These are phyloP conservation scores for Pascua sp. DNA, from an alignment of 1,284 basidiomycete genomes.

Conservation along the genomic window DNA sequence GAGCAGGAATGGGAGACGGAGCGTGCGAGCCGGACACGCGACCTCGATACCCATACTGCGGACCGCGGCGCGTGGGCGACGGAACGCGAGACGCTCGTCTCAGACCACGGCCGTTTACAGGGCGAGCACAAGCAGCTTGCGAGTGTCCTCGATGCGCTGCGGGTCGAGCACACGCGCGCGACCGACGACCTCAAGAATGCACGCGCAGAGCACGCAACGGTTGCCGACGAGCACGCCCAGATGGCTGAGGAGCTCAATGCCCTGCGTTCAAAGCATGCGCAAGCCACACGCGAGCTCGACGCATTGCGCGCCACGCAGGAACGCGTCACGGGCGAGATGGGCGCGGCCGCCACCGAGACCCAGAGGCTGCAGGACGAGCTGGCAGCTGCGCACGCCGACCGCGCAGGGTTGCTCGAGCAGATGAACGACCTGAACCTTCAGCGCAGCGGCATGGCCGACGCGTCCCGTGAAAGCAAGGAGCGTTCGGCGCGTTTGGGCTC, in stretches of 20 bases:
- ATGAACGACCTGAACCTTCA: too few relatives aligned
- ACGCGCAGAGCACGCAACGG: too few relatives aligned
- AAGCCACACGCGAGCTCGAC: neutral
- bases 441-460: too few relatives aligned
- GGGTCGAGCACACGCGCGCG: neutral
- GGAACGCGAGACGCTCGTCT: neutral
- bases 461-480: too few relatives aligned
- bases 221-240: too few relatives aligned
- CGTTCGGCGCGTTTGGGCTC: neutral
- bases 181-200: conserved; percentile 1
- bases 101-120: conserved; percentile 1
- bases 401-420: too few relatives aligned
- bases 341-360: too few relatives aligned
- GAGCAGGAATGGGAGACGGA: conserved; percentile 9
- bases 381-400: too few relatives aligned
- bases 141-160: too few relatives aligned
- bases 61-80: neutral
- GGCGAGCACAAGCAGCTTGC: conserved; percentile 1
- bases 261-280: neutral
- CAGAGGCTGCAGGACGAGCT: too few relatives aligned
- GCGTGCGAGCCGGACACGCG: neutral
- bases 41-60: neutral
- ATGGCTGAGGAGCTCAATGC: too few relatives aligned
- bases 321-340: too few relatives aligned
- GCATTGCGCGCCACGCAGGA: neutral